phyloP scores from a whole-genome alignment of 345 rosid genomes.

The Excoecaria cochinchinensis region DNA sequence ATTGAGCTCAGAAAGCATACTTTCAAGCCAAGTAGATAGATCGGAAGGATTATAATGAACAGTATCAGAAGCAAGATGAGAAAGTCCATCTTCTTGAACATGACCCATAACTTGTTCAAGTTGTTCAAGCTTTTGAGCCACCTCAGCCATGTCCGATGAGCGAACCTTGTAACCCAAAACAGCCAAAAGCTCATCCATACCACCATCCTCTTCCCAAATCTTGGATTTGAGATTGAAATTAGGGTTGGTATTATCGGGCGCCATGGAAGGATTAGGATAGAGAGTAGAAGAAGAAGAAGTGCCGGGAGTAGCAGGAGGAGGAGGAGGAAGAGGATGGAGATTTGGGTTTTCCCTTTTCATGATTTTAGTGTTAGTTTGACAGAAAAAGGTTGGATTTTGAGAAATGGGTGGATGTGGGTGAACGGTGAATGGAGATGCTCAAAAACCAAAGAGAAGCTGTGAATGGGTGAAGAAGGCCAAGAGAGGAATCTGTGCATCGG shows the following conservation, averaged over 20 bases:
- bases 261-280: not conserved
- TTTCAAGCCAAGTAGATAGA: conserved; percentile 61
- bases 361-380: no score
- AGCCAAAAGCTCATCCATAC: conserved; percentile 76
- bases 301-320: no score
- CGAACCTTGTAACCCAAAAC: conserved; percentile 70
- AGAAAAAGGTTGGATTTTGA: no score
- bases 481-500: not conserved
- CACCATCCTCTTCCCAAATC: conserved; percentile 51
- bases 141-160: conserved; percentile 85
- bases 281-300: no score
- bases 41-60: conserved; percentile 82
- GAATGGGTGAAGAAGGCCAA: no score
- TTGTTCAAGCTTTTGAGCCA: conserved; percentile 77
- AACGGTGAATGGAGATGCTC: no score
- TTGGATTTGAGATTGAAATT: conserved; percentile 30
- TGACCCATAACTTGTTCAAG: conserved; percentile 64
- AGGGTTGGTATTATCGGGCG: not conserved
- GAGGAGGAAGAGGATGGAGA: no score
- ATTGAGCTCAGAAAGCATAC: conserved; percentile 63
- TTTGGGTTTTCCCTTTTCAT: no score
- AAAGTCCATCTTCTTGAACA: conserved; percentile 58
- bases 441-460: no score
- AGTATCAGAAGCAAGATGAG: conserved; percentile 58
- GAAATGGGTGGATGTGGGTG: no score